These are phyloP conservation scores for Pseudogymnoascus sp. DNA, from an alignment of 2,329 filamentous ascomycete genomes.

Conservation along the genomic window DNA sequence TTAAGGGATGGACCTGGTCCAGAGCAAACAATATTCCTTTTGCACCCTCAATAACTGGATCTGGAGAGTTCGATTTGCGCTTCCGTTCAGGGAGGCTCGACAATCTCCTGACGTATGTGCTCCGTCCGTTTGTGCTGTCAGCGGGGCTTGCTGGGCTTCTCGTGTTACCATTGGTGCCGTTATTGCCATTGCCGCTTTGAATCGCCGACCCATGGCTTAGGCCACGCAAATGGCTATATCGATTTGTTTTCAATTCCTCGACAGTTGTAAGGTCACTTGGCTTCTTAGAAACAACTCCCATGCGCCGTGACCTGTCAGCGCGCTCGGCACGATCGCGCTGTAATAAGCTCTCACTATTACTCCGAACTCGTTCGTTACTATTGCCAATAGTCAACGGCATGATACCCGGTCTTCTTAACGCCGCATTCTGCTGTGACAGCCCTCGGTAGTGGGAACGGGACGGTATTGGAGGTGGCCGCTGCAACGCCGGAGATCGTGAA, in stretches of 20 bases:
- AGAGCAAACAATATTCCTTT: conserved; percentile 61
- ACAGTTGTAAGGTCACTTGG: conserved; percentile 53
- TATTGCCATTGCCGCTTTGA: conserved; percentile 36
- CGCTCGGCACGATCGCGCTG: conserved; percentile 40
- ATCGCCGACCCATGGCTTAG: conserved; percentile 63
- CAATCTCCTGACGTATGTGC: conserved; percentile 55
- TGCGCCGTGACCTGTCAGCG: conserved; percentile 51
- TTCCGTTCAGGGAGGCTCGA: conserved; percentile 57
- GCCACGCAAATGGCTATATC: conserved; percentile 59
- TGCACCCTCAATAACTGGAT: conserved; percentile 56
- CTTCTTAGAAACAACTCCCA: conserved; percentile 56
- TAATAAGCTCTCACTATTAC: conserved; percentile 55
- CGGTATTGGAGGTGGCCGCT: conserved; percentile 69
- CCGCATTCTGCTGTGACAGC: conserved; percentile 57
- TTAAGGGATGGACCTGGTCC: conserved; percentile 61
- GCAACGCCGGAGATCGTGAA: conserved; percentile 58
- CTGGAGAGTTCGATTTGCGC: conserved; percentile 52
- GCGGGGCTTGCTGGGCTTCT: conserved; percentile 52
- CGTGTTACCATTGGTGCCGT: conserved; percentile 20
- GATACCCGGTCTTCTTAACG: conserved; percentile 62
- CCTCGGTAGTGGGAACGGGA: conserved; percentile 73
- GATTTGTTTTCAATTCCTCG: conserved; percentile 54
- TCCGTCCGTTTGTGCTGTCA: conserved; percentile 36
- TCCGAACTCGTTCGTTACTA: conserved; percentile 58
- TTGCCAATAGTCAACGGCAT: conserved; percentile 63